Conservation (phyloP, 2,329 filamentous ascomycete species). For the Neophaeococcomyces mojaviensis region DNA sequence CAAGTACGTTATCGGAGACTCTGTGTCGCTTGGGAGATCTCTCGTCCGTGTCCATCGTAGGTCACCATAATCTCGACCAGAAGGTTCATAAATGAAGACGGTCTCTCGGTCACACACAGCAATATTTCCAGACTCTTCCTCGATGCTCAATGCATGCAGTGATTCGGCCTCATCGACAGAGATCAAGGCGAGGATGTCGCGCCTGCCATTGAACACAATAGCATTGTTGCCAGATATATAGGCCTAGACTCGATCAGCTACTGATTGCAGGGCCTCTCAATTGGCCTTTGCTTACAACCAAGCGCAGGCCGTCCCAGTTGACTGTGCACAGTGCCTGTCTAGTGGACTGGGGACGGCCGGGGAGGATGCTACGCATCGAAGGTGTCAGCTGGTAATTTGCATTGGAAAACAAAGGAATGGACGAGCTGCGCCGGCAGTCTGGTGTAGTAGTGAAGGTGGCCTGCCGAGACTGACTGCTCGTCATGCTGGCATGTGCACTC, state of each 20-base stretch:
- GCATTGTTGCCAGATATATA: slow-evolving; percentile 89
- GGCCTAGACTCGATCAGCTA: slow-evolving; percentile 43
- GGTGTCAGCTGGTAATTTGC: not conserved
- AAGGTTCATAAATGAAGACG: slow-evolving; percentile 72
- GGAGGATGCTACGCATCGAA: slow-evolving; percentile 67
- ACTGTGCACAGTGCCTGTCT: slow-evolving; percentile 70
- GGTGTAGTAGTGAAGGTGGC: no score
- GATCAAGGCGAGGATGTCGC: slow-evolving; percentile 76
- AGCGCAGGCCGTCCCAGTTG: slow-evolving; percentile 63
- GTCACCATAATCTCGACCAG: slow-evolving; percentile 60
- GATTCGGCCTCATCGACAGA: slow-evolving; percentile 67
- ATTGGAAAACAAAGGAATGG: not conserved
- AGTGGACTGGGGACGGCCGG: slow-evolving; percentile 68
- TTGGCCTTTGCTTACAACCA: slow-evolving; percentile 59
- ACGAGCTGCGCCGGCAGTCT: no score
- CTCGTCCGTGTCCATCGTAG: slow-evolving; percentile 39
- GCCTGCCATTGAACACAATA: slow-evolving; percentile 68
- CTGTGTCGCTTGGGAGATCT: slow-evolving; percentile 32
- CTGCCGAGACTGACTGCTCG: no score
- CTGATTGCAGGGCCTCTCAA: not conserved
- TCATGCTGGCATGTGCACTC: no score
- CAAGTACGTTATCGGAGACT: slow-evolving; percentile 47
- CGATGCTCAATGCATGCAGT: slow-evolving; percentile 70
- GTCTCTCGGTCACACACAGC: slow-evolving; percentile 60
- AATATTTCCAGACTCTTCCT: slow-evolving; percentile 78